phyloP scores from a whole-genome alignment of 2,329 filamentous ascomycete genomes.

The Ophiocordyceps camponoti-saundersi region DNA sequence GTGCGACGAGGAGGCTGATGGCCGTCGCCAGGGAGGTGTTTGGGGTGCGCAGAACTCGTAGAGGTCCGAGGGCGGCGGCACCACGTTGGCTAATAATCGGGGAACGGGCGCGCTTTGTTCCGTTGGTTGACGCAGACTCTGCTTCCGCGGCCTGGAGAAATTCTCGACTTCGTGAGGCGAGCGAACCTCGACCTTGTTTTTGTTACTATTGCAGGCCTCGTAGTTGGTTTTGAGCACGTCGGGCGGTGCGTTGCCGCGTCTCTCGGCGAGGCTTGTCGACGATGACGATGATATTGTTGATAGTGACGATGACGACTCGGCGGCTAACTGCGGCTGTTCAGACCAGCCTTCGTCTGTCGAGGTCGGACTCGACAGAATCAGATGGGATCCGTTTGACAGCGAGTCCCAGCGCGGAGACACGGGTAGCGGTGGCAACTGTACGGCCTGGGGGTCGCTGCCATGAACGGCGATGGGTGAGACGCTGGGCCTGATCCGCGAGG shows the following conservation, averaged over 20 bases:
- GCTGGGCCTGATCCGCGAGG: conserved; percentile 7
- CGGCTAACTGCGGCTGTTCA: not conserved
- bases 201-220: conserved; percentile 1
- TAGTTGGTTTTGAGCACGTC: conserved; percentile 12
- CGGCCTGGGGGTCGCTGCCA: not conserved
- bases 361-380: conserved; percentile 5
- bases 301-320: too few species aligned
- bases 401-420: conserved; percentile 29
- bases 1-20: conserved; percentile 29
- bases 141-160: conserved; percentile 41
- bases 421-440: conserved; percentile 13
- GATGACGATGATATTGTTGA: too few species aligned
- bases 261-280: not conserved
- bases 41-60: conserved; percentile 12
- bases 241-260: conserved; percentile 11
- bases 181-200: conserved; percentile 15
- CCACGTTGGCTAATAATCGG: conserved; percentile 9
- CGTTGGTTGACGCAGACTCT: conserved; percentile 27
- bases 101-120: conserved; percentile 8
- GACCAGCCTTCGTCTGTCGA: conserved; percentile 1
- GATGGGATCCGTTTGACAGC: conserved; percentile 11
- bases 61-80: conserved; percentile 11
- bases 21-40: conserved; percentile 22
- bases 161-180: conserved; percentile 28
- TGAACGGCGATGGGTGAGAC: conserved; percentile 3